These are phyloP conservation scores for Crithidia thermophila DNA, from an alignment of 208 protist species.

Conservation along the genomic window DNA sequence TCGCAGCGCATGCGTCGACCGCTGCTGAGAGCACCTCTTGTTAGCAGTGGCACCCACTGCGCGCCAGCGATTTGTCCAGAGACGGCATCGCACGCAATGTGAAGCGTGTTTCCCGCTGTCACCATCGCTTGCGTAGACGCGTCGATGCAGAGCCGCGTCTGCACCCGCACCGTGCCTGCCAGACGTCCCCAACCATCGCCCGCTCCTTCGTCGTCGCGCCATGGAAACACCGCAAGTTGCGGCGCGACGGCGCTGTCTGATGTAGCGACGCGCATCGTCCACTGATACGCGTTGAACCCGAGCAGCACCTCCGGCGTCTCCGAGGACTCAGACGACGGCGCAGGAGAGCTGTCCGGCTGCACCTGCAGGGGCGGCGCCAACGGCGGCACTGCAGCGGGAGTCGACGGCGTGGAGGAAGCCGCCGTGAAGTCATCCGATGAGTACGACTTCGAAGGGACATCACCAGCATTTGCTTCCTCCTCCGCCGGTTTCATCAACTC, in stretches of 20 bases:
- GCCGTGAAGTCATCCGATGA: conserved; percentile 4
- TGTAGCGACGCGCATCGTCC: neutral
- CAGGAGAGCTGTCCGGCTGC: neutral
- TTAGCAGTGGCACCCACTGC: conserved; percentile 29
- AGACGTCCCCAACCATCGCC: neutral
- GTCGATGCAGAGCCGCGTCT: conserved; percentile 2
- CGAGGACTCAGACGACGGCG: neutral
- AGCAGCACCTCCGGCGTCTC: conserved; percentile 12
- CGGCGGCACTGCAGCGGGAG: too few relatives aligned
- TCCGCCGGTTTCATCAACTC: too few relatives aligned
- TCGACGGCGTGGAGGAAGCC: neutral
- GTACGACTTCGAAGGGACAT: conserved; percentile 3
- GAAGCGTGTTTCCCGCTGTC: conserved; percentile 6
- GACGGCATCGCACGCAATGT: neutral
- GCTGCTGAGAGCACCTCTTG: neutral
- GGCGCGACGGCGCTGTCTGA: neutral
- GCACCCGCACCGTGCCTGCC: conserved; percentile 11
- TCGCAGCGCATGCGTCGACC: neutral
- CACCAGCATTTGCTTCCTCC: neutral
- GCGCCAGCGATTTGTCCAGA: neutral
- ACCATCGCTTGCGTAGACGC: neutral
- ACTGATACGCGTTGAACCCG: conserved; percentile 14
- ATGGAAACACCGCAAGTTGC: conserved; percentile 19
- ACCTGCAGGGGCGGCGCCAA: neutral
- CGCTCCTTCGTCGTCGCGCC: neutral